Conservation (phyloP, 2,329 filamentous ascomycete genomes). For the Trichothecium sympodiale region DNA sequence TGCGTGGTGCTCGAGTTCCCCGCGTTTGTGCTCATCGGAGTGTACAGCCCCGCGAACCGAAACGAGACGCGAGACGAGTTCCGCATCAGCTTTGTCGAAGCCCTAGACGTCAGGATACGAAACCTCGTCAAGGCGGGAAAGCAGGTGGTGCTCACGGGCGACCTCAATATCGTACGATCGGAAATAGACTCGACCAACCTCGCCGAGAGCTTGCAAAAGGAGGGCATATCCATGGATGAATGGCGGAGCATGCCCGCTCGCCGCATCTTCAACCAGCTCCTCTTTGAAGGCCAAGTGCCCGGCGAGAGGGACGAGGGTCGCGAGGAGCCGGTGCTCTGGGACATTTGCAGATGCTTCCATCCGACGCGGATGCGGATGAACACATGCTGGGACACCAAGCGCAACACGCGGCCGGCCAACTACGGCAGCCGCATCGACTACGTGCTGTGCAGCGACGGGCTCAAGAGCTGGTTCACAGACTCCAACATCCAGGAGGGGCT, state of each 20-base stretch:
- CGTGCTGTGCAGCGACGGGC: constrained; percentile 68
- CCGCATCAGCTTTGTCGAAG: constrained; percentile 65
- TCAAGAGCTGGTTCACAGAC: constrained; percentile 69
- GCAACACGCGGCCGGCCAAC: constrained; percentile 92
- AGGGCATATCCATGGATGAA: constrained; percentile 55
- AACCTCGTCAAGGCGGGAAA: constrained; percentile 76
- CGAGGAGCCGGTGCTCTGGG: constrained; percentile 65
- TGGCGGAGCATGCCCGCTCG: constrained; percentile 64
- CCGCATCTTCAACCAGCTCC: constrained; percentile 74
- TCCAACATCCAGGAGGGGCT: constrained; percentile 88
- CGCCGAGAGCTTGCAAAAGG: constrained; percentile 60
- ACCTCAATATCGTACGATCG: constrained; percentile 68
- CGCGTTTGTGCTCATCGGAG: constrained; percentile 84
- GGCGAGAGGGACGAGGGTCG: constrained; percentile 57
- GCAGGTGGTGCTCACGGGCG: constrained; percentile 73
- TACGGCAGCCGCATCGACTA: constrained; percentile 92
- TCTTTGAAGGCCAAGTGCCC: constrained; percentile 59
- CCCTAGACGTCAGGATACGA: constrained; percentile 72
- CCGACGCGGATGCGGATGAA: constrained; percentile 80
- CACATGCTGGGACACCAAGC: constrained; percentile 92
- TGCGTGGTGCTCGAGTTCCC: constrained; percentile 89
- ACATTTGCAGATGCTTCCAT: constrained; percentile 74
- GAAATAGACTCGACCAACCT: constrained; percentile 68
- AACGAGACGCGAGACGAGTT: constrained; percentile 79
- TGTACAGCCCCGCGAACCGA: constrained; percentile 83